Conservation (phyloP, 257 asterid species). For the Scutellaria minor region DNA sequence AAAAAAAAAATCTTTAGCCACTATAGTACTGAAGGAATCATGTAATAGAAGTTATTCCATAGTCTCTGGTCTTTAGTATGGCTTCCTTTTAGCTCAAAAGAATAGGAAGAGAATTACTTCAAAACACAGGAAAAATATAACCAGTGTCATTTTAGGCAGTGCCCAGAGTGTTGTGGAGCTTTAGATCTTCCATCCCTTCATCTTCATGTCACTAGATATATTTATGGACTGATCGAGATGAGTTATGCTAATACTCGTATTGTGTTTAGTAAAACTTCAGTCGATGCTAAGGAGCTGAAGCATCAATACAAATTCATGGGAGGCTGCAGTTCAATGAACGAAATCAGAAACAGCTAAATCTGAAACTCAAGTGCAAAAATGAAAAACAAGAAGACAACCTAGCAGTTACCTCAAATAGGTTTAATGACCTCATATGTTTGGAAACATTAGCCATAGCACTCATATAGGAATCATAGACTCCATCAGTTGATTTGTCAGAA, state of each 20-base stretch:
- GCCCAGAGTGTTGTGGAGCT: conserved; percentile 8
- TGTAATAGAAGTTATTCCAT: conserved; percentile 7
- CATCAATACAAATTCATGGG: conserved; percentile 51
- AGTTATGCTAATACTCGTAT: conserved; percentile 16
- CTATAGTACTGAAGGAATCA: conserved; percentile 14
- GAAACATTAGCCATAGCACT: conserved; percentile 36
- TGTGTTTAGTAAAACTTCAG: neutral
- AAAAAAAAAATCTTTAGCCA: conserved; percentile 19
- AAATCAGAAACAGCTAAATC: conserved; percentile 37
- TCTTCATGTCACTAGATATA: conserved; percentile 22
- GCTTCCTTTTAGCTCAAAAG: conserved; percentile 17
- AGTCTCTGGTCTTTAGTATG: conserved; percentile 14
- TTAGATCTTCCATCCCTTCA: conserved; percentile 1
- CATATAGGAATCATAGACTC: conserved; percentile 35
- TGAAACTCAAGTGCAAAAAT: conserved; percentile 10
- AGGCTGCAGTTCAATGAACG: conserved; percentile 48
- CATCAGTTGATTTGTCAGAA: conserved; percentile 42
- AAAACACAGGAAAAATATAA: conserved; percentile 19
- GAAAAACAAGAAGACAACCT: neutral
- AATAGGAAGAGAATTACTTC: conserved; percentile 16
- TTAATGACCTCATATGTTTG: conserved; percentile 35
- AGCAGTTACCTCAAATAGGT: conserved; percentile 42
- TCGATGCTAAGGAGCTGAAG: conserved; percentile 32
- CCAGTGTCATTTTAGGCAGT: conserved; percentile 25
- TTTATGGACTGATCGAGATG: conserved; percentile 6